Base-by-base conservation (phyloP, 768 basidiomycete species). In the Suillus ampliporus region DNA sequence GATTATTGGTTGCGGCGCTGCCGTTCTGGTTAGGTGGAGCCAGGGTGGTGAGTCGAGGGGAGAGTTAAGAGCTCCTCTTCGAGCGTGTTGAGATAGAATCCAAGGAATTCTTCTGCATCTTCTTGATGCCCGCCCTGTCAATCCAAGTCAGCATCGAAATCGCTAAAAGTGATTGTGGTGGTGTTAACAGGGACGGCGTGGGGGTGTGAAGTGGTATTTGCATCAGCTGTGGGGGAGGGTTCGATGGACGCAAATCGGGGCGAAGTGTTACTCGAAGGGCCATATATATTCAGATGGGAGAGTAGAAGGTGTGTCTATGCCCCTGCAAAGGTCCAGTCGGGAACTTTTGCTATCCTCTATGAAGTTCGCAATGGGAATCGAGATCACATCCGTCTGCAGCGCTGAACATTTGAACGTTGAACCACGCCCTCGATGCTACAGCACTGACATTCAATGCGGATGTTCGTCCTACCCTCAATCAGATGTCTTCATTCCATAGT, bases 51-150 rank as follows among this genome's bases (percentile, higher is more conserved):
- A 89, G 69, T 0, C 7, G 86, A 79, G 8, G 86, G 75, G n/a
- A 97, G 77, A 4, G 83, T 81, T 4, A 93, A 77, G 13, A 98
- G 73, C 78, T 99, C 97, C 73, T 99, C 97, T 74, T 97, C 94
- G 6, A 99, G 79, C 0, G 95, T 92, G 69, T 98, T 95, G 28
- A 98, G 82, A 78, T 94, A 97, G 78, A 97, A 98, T 4, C 97
- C 97, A n/a, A 99, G 81, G 75, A 97, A 99, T 76, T 99, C 97
- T 75, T 99, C 96, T 11, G 96, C 97, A 62, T 99, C 97, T 74
- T 99, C 97, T 78, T 99, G 97, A 62, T 95, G 92, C 0, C 95
- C 95, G 43, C 92, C 88, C 86, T 94, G 19, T n/a, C 23, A 66
- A 52, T 6, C 35, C 65, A 60, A 41, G 47, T 69, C 58, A 10